A percentile compares a stretch with the other conserved stretches of the same genome.
Conservation (phyloP, 2,329 filamentous ascomycete species). For the Talaromyces sp. region DNA sequence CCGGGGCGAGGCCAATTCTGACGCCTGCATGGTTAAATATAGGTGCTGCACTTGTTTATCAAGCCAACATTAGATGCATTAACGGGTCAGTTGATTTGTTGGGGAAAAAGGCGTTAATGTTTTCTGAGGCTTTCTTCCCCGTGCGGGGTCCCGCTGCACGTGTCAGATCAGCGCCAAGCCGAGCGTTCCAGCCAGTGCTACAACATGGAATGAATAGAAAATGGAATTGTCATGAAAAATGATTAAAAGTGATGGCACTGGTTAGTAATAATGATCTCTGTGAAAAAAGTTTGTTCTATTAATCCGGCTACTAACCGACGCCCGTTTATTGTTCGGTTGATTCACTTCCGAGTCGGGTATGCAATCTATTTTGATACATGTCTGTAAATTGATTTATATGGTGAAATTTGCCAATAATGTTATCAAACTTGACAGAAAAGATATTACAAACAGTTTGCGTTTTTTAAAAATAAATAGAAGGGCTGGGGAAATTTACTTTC, state of each 20-base stretch:
- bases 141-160: not conserved
- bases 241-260: too few species aligned
- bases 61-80: not conserved
- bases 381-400: too few species aligned
- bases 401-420: too few species aligned
- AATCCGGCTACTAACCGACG: not conserved
- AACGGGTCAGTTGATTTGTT: not conserved
- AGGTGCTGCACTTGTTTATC: not conserved
- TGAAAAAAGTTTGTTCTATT: not conserved
- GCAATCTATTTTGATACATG: too few species aligned
- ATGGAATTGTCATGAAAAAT: not conserved
- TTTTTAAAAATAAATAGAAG: too few species aligned
- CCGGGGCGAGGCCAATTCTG: not conserved
- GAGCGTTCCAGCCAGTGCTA: too few species aligned
- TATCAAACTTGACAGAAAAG: too few species aligned
- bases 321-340: not conserved
- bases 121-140: not conserved
- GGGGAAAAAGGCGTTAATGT: not conserved
- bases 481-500: too few species aligned
- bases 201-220: not conserved
- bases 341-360: not conserved
- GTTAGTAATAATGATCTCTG: not conserved
- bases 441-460: too few species aligned
- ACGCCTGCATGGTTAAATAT: not conserved
- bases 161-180: not conserved